phyloP scores from a whole-genome alignment of 2,329 filamentous ascomycete species.

The Colletotrichum chrysophilum region DNA sequence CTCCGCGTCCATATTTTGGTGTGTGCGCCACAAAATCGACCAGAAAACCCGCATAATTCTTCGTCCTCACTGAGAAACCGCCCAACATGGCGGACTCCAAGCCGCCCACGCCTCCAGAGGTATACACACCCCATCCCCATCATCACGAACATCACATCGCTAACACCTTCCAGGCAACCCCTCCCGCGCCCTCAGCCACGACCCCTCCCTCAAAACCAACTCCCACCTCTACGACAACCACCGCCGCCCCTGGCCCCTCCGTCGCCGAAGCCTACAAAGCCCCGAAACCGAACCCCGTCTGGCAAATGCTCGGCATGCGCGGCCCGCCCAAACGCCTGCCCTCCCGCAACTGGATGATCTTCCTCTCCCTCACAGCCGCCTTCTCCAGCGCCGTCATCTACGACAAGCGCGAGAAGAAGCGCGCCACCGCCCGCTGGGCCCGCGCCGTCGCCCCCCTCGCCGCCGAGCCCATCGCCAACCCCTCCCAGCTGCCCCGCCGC shows the following conservation, averaged over 20 bases:
- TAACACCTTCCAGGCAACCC: not conserved
- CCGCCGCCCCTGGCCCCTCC: constrained; percentile 28
- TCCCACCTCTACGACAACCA: not conserved
- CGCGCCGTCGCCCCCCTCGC: constrained; percentile 84
- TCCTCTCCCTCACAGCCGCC: constrained; percentile 78
- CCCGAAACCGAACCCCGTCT: constrained; percentile 69
- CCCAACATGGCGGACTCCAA: constrained; percentile 28
- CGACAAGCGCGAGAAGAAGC: constrained; percentile 89
- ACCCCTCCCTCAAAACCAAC: not conserved
- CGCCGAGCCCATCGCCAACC: constrained; percentile 70
- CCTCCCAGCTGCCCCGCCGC: constrained; percentile 78
- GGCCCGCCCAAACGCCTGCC: constrained; percentile 84
- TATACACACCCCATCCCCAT: not conserved
- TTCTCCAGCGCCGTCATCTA: constrained; percentile 86
- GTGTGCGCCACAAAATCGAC: not conserved
- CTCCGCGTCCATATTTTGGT: not conserved
- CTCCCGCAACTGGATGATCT: constrained; percentile 98
- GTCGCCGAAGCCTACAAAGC: constrained; percentile 41
- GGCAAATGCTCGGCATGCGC: constrained; percentile 84
- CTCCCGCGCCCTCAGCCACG: not conserved
- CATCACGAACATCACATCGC: not conserved
- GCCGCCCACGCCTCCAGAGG: constrained; percentile 23
- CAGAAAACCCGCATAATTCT: not conserved
- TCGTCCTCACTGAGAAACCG: not conserved
- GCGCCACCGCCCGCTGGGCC: constrained; percentile 85